These are phyloP conservation scores for Solanum medicagineum DNA, from an alignment of 257 asterid species.

Conservation along the genomic window DNA sequence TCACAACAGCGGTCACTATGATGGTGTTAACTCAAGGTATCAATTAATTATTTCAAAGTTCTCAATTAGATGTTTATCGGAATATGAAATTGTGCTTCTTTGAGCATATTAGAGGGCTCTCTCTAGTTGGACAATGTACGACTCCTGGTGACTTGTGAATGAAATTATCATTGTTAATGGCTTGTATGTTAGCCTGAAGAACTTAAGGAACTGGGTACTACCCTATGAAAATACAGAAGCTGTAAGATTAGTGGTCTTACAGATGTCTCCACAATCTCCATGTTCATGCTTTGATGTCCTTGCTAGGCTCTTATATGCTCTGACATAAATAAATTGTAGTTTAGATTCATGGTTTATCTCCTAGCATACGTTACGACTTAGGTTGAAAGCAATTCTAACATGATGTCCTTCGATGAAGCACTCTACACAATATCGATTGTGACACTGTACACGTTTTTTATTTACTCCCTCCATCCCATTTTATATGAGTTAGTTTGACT, in stretches of 20 bases:
- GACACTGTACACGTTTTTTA: not conserved
- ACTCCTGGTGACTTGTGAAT: not conserved
- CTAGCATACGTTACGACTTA: not conserved
- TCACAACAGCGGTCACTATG: slow-evolving; percentile 35
- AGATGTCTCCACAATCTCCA: not conserved
- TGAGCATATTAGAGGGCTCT: not conserved
- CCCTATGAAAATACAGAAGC: not conserved
- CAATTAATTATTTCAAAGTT: not conserved
- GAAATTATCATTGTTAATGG: not conserved
- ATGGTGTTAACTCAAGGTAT: slow-evolving; percentile 44
- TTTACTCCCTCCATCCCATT: not conserved
- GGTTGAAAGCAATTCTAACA: not conserved
- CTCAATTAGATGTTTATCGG: not conserved
- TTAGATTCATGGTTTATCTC: not conserved
- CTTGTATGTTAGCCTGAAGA: not conserved
- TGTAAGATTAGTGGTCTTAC: not conserved
- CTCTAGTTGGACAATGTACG: not conserved
- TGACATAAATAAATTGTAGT: not conserved
- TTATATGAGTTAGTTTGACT: no score
- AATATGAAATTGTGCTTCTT: not conserved
- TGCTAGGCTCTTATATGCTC: not conserved
- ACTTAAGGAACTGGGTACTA: not conserved
- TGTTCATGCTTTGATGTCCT: not conserved
- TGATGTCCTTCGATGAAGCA: not conserved
- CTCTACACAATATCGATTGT: not conserved